Conservation (phyloP, 2,329 filamentous ascomycete genomes). For the Monosporascus sp. region DNA sequence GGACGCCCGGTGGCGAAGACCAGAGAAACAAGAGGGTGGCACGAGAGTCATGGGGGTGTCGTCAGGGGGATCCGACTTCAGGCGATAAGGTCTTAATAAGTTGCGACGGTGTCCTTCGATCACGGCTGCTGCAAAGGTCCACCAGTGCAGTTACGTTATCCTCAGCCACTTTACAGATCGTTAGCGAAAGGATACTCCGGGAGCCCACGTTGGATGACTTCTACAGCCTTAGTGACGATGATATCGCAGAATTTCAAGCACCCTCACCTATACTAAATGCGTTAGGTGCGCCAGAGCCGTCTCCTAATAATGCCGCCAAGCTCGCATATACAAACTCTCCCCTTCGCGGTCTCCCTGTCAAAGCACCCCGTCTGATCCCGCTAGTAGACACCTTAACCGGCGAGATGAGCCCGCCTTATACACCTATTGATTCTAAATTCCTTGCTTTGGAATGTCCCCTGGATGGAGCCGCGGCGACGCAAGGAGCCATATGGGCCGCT, state of each 20-base stretch:
- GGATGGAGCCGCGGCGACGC: conserved; percentile 37
- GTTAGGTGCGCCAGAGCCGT: conserved; percentile 21
- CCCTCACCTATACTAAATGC: conserved; percentile 10
- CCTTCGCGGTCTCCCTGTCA: not conserved
- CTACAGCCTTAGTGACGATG: conserved; percentile 50
- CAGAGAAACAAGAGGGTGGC: not conserved
- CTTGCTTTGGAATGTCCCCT: conserved; percentile 42
- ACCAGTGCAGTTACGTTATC: conserved; percentile 24
- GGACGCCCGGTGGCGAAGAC: not conserved
- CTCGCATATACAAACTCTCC: not conserved
- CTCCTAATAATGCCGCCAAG: conserved; percentile 19
- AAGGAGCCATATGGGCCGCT: conserved; percentile 50
- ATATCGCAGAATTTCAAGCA: conserved; percentile 45
- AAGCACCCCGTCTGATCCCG: not conserved
- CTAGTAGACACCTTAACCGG: conserved; percentile 5
- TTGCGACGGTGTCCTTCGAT: conserved; percentile 7
- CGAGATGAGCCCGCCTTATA: conserved; percentile 23
- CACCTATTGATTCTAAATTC: conserved; percentile 26
- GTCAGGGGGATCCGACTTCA: conserved; percentile 13
- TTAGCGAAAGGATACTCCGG: conserved; percentile 34
- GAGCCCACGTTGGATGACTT: conserved; percentile 53
- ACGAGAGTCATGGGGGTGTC: conserved; percentile 23
- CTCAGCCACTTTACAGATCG: conserved; percentile 12
- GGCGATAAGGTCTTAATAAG: not conserved
- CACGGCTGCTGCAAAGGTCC: conserved; percentile 19